These are phyloP conservation scores for Microcyclosporella mali DNA, from an alignment of 2,329 filamentous ascomycete species.

Conservation along the genomic window DNA sequence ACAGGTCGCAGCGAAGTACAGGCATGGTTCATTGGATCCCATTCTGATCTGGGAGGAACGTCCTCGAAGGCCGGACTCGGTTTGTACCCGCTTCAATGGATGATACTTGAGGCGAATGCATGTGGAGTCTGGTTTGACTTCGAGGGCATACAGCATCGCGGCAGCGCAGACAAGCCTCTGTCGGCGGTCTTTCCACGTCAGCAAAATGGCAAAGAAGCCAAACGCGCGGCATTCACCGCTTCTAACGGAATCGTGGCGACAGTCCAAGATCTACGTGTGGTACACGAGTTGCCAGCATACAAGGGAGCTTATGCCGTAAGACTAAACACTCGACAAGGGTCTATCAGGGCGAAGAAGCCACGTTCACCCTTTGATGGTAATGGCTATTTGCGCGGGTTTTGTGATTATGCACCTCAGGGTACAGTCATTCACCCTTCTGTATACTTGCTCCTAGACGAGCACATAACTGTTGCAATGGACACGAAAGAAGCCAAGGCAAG, in stretches of 20 bases:
- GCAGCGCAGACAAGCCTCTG: constrained; percentile 5
- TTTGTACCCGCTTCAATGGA: constrained; percentile 41
- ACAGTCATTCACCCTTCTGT: constrained; percentile 33
- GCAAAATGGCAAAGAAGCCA: constrained; percentile 5
- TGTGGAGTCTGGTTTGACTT: constrained; percentile 11
- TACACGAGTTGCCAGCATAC: constrained; percentile 14
- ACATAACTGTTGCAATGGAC: constrained; percentile 21
- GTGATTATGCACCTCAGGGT: constrained; percentile 25
- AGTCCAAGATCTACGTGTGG: constrained; percentile 22
- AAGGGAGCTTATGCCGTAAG: constrained; percentile 14
- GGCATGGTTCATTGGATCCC: constrained; percentile 38
- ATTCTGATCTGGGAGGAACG: constrained; percentile 36
- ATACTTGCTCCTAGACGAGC: constrained; percentile 28
- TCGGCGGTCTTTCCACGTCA: constrained; percentile 14
- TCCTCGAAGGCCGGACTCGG: constrained; percentile 34
- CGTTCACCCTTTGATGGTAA: constrained; percentile 15
- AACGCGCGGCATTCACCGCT: constrained; percentile 13
- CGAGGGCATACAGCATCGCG: neutral
- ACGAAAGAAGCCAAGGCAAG: constrained; percentile 25
- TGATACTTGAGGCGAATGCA: constrained; percentile 31
- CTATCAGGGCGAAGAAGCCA: constrained; percentile 17
- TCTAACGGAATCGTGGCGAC: constrained; percentile 16
- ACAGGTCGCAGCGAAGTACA: constrained; percentile 29
- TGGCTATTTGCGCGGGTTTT: constrained; percentile 18
- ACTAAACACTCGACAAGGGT: constrained; percentile 8